Evolutionary conservation across 768 basidiomycete species (phyloP), one percentile per base, ranked within the genome.

Genomic region (Xerocomus potaroensis): DNA sequence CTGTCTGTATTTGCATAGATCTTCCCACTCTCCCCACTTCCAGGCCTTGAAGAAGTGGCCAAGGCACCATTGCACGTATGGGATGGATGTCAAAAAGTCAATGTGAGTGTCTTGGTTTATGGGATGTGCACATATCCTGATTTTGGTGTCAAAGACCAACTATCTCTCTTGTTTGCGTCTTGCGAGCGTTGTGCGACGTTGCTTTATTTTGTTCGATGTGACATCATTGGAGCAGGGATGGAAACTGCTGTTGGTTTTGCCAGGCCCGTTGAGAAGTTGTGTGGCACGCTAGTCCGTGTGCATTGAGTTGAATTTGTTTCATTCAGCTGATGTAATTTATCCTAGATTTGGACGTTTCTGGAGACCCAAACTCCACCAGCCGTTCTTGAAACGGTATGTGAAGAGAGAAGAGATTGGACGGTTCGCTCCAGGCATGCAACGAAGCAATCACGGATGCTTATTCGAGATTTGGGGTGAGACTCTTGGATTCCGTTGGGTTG

Each of bases 321-420:
- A 12, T 6, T 4, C 15, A 12, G n/a, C 36, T 49, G 16, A 51
- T 3, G 4, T 38, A 12, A 4, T 24, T 27, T 24, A 43, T 18
- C 23, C 33, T 37, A 77, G 76, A 74, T 87, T 3, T 67, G 70
- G 32, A 52, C 58, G 2, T 76, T 89, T 53, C 71, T 87, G 23
- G 57, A 71, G 44, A 81, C 79, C 52, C 81, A 87, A n/a, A 52
- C 68, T 72, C n/a, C 54, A 77, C 33, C 70, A 85, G 2, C 84
- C 88, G 0, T 91, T 89, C 68, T 65, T 91, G 51, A 87, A 87
- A 63, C 74, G 87, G 4, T 91, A 87, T 58, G 72, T 91, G 31
- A 81, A 81, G 59, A 77, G 85, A 34, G 82, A 86, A 31, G 86
- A 90, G 51, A 83, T 83, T 24, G 59, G 73, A 14, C 67, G 69